Evolutionary conservation across 2,329 filamentous ascomycete genomes (phyloP), one percentile per base, ranked within the genome.

Genomic region (Ophiostoma tasmaniense): DNA sequence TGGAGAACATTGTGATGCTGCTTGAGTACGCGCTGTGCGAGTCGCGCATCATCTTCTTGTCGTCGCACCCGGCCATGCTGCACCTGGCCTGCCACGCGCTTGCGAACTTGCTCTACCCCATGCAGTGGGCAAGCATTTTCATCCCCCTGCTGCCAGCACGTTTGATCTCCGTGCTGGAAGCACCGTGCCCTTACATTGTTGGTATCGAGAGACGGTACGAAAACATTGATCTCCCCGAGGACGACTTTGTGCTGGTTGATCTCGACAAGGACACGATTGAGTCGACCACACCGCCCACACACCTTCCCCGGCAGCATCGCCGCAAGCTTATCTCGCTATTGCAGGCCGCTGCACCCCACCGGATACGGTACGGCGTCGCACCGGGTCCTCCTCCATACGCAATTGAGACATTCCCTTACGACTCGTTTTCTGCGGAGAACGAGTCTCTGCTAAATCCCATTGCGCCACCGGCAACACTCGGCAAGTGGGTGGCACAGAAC

Each of bases 161-260:
- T 45, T 82, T 99, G 28, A 84, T 99, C 11, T 93, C 95, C 67
- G 94, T 93, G 2, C 84, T 99, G 22, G 95, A 98, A 74, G 94
- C 94, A 0, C 94, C 94, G 2, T 98, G 95, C 74, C 95, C 95
- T 0, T 99, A 98, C 75, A 97, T 99, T 73, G 92, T 98, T 61
- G 95, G 95, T 66, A 92, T 99, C 70, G 95, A 99, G 80, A 87
- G 93, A 73, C 88, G 93, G 69, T 98, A 98, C 76, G 92, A 96
- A 74, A 87, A 87, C 69, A 86, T 93, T 64, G 89, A 93, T 73
- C 85, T 98, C 59, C 95, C 95, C 0, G 92, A 97, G 7, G 95
- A 98, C 74, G 95, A 98, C 76, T 98, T 94, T 77, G 93, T 98
- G 22, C 83, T 98, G 20, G 93, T 98, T 45, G 95, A 99, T 78